Percentiles rank a stretch among this genome's conserved stretches.
Conservation (phyloP, 208 protist genomes). For the Trichomonas gallinae region DNA sequence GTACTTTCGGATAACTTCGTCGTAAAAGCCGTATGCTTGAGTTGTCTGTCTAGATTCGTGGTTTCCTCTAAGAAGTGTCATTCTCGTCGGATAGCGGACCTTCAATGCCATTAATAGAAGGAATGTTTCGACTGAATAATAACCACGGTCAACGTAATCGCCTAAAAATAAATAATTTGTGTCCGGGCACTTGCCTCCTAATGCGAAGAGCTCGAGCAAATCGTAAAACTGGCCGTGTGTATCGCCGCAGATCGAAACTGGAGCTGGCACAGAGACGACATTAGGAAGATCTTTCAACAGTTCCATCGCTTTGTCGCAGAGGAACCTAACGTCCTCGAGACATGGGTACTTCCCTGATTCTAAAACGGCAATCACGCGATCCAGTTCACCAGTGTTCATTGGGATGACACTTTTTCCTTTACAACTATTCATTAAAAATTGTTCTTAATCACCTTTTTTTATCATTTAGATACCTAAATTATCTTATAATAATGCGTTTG, state of each 20-base stretch:
- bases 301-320: conserved; percentile 20
- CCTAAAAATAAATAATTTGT: conserved; percentile 93
- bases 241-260: conserved; percentile 58
- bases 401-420: neutral
- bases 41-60: conserved; percentile 92
- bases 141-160: conserved; percentile 33
- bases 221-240: conserved; percentile 62
- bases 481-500: too few relatives aligned
- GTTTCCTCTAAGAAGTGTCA: conserved; percentile 88
- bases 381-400: neutral
- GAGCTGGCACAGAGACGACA: neutral
- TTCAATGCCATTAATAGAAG: conserved; percentile 72
- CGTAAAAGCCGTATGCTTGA: conserved; percentile 96
- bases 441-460: too few relatives aligned
- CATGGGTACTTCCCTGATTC: neutral
- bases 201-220: conserved; percentile 74
- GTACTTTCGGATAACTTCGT: conserved; percentile 61
- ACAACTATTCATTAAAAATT: too few relatives aligned
- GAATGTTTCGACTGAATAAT: conserved; percentile 62
- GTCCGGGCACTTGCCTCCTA: conserved; percentile 59
- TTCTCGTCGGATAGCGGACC: conserved; percentile 69
- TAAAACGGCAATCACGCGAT: neutral
- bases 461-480: too few relatives aligned
- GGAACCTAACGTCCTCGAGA: neutral
- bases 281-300: neutral